Conservation (phyloP, 306 rosid genomes). For the Argentina anserina region DNA sequence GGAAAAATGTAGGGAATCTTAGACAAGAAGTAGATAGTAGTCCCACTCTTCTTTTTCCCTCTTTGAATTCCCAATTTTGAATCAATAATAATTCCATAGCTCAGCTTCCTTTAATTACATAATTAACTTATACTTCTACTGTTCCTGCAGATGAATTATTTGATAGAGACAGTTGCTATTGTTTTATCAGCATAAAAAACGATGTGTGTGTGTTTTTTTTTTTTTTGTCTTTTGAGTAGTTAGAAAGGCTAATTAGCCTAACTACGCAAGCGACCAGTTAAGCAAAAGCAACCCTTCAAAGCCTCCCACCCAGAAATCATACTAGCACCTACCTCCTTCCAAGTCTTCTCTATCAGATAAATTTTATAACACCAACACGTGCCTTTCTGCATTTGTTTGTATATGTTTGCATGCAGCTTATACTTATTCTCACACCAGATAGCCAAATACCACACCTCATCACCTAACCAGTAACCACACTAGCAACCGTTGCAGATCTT, state of each 20-base stretch:
- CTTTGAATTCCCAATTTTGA: too few relatives aligned
- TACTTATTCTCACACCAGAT: background rate
- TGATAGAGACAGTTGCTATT: background rate
- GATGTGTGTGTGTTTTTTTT: background rate
- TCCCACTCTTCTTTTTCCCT: background rate
- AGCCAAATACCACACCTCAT: background rate
- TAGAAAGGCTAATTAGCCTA: constrained; percentile 2
- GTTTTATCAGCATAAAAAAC: background rate
- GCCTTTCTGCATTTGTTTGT: constrained; percentile 1
- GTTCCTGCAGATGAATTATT: background rate
- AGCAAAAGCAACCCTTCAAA: constrained; percentile 31
- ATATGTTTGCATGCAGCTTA: background rate
- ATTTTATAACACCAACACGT: constrained; percentile 25
- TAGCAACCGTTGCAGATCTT: background rate
- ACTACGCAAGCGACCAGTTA: background rate
- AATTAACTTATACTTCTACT: too few relatives aligned
- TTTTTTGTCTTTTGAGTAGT: constrained; percentile 20
- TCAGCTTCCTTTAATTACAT: too few relatives aligned
- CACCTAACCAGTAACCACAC: background rate
- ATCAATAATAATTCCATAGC: too few relatives aligned
- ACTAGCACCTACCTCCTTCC: constrained; percentile 33
- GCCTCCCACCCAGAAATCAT: constrained; percentile 8
- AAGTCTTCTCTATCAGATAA: background rate
- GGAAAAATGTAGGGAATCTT: too few relatives aligned
- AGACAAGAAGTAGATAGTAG: too few relatives aligned